These are phyloP conservation scores for Elsinoe australis DNA, from an alignment of 2,329 filamentous ascomycete genomes.

Conservation along the genomic window DNA sequence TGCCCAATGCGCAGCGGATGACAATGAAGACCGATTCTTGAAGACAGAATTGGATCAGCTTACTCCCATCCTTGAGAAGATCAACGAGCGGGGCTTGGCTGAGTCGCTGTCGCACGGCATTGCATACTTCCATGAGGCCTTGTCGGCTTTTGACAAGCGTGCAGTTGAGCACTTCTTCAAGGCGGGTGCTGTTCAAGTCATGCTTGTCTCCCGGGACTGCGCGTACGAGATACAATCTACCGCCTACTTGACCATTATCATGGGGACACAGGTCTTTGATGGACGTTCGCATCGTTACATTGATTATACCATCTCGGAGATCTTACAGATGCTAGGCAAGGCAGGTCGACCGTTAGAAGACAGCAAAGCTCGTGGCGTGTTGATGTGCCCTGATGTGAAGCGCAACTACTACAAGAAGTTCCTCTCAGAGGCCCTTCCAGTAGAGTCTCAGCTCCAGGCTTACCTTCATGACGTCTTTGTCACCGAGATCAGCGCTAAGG, in stretches of 20 bases:
- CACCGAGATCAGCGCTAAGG: conserved; percentile 92
- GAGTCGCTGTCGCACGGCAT: conserved; percentile 90
- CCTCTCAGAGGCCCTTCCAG: conserved; percentile 86
- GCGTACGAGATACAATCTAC: conserved; percentile 90
- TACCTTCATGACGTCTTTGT: conserved; percentile 95
- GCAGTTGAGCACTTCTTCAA: conserved; percentile 90
- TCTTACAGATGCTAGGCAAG: conserved; percentile 97
- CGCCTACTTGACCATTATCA: conserved; percentile 86
- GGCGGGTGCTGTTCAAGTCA: conserved; percentile 79
- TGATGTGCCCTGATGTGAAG: conserved; percentile 93
- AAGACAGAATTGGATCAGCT: conserved; percentile 78
- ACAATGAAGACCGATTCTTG: conserved; percentile 89
- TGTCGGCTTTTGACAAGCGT: conserved; percentile 79
- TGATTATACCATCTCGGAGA: conserved; percentile 88
- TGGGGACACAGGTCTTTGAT: conserved; percentile 97
- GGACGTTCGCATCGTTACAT: conserved; percentile 94
- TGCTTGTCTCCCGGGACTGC: conserved; percentile 76
- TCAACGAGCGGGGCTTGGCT: conserved; percentile 79
- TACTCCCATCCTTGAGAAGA: conserved; percentile 67
- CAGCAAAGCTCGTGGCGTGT: conserved; percentile 76
- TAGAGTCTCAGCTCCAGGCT: conserved; percentile 87
- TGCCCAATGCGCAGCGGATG: conserved; percentile 77
- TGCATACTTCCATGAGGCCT: conserved; percentile 92
- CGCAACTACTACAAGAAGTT: conserved; percentile 99
- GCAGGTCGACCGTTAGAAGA: conserved; percentile 72